Percentiles rank a stretch among this genome's conserved stretches.
phyloP scores from a whole-genome alignment of 148 eudicot species.

The Vaccinium macrocarpon region DNA sequence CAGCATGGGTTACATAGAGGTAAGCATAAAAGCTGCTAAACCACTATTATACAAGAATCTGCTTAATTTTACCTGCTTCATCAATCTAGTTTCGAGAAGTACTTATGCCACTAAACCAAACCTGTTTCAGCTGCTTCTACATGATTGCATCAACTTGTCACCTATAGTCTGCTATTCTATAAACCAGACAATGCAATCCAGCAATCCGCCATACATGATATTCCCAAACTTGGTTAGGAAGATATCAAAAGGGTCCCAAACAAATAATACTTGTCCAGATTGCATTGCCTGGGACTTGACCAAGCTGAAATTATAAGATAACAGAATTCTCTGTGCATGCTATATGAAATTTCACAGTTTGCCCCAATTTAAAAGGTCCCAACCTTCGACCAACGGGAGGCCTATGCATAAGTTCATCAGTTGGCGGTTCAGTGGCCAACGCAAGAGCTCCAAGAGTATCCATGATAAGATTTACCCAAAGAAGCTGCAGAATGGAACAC shows the following conservation, averaged over 20 bases:
- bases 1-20: not conserved
- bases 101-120: not conserved
- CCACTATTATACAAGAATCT: not conserved
- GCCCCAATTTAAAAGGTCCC: conserved; percentile 18
- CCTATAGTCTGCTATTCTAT: not conserved
- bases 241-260: not conserved
- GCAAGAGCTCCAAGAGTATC: conserved; percentile 98
- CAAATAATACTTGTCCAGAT: not conserved
- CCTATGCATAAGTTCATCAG: conserved; percentile 84
- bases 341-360: not conserved
- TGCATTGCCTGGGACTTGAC: not conserved
- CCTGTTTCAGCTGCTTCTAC: not conserved
- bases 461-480: conserved; percentile 97
- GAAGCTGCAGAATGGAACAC: conserved; percentile 51
- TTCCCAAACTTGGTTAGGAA: not conserved
- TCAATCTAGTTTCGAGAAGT: not conserved
- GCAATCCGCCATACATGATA: not conserved
- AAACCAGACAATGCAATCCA: not conserved
- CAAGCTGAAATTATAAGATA: not conserved
- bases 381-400: conserved; percentile 94
- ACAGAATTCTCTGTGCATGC: not conserved
- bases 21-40: not conserved
- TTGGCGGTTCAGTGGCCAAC: conserved; percentile 98
- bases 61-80: not conserved
- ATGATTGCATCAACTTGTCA: not conserved